Percentiles rank a stretch among this genome's conserved stretches.
phyloP scores from a whole-genome alignment of 2,329 filamentous ascomycete species.

The Penicillium polonicum region DNA sequence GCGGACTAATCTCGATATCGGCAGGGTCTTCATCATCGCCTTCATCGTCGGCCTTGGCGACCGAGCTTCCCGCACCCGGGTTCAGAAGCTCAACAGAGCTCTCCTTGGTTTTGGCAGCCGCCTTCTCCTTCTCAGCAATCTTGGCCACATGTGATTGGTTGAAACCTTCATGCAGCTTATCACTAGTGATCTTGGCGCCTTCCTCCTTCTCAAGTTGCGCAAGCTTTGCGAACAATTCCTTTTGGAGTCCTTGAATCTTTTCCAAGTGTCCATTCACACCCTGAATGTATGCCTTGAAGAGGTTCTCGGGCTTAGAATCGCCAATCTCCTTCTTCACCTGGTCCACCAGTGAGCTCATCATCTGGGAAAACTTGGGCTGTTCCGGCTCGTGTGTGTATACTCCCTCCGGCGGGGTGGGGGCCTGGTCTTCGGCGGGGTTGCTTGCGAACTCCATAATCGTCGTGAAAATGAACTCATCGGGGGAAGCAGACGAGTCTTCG shows the following conservation, averaged over 20 bases:
- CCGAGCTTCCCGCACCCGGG: slow-evolving; percentile 50
- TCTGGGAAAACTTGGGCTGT: slow-evolving; percentile 85
- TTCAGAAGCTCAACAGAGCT: slow-evolving; percentile 71
- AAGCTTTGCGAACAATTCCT: slow-evolving; percentile 70
- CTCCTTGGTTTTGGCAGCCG: slow-evolving; percentile 42
- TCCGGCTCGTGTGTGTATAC: slow-evolving; percentile 73
- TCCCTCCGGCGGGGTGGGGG: slow-evolving; percentile 72
- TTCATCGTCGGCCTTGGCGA: slow-evolving; percentile 56
- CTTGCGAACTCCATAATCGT: slow-evolving; percentile 79
- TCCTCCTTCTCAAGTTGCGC: slow-evolving; percentile 82
- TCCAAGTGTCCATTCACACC: slow-evolving; percentile 74
- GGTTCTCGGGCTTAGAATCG: slow-evolving; percentile 65
- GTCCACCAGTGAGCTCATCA: slow-evolving; percentile 96
- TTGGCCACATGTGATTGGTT: slow-evolving; percentile 80
- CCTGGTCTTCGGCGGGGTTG: slow-evolving; percentile 70
- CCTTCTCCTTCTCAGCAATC: slow-evolving; percentile 47
- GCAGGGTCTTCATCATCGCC: slow-evolving; percentile 63
- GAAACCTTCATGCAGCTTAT: slow-evolving; percentile 84
- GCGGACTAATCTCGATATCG: slow-evolving; percentile 70
- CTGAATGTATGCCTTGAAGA: slow-evolving; percentile 72
- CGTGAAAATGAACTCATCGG: slow-evolving; percentile 83
- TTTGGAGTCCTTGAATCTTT: slow-evolving; percentile 77
- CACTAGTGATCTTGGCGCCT: slow-evolving; percentile 87
- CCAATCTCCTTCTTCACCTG: slow-evolving; percentile 86
- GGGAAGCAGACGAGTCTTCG: slow-evolving; percentile 62